Base-by-base conservation (phyloP, 768 basidiomycete genomes). In the Cyathus striatus region DNA sequence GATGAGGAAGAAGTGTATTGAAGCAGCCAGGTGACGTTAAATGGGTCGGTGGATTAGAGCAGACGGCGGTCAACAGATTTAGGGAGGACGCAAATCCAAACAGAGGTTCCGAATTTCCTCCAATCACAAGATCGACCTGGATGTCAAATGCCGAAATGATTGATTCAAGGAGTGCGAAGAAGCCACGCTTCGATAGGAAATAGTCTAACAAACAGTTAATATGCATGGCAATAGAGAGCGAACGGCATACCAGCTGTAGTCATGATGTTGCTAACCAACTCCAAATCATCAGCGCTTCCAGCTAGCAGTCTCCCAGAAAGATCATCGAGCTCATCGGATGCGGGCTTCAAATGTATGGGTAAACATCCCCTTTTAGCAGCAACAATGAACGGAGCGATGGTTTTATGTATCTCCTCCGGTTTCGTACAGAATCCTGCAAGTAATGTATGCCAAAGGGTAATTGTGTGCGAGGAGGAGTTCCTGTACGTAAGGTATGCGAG, bases 401-500 rank as follows among this genome's bases (percentile, higher is more conserved):
- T 44, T 1, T 41, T 43, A 21, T 66, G 44, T 23, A 56, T 52
- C 21, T 44, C 46, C 40, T 62, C 58, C 0, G 63, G 55, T 21
- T 66, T 56, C 4, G 55, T 38, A 2, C 73, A 68, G 9, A 81
- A 44, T 7, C 60, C 61, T 1, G 56, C 54, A 1, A 88, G 66
- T 14, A 84, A 59, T 2, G 59, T 52, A 35, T 69, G 68, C 79
- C 79, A 86, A 7, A 78, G 57, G 2, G 46, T 34, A 20, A 58
- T 43, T 18, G 63, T 57, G 5, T 49, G 59, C 2, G 30, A 35
- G n/a, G 68, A 56, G 7, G 59, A 49, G 16, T 67, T 61, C 4
- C 78, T 66, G 48, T 73, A 58, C 6, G 59, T 47, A 18, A 88
- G 63, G 48, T 86, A 87, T 0, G 70, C 61, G 2, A 77, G 58